These are phyloP conservation scores for Oryza brachyantha DNA, from an alignment of 176 grass and related monocot genomes.

Conservation along the genomic window DNA sequence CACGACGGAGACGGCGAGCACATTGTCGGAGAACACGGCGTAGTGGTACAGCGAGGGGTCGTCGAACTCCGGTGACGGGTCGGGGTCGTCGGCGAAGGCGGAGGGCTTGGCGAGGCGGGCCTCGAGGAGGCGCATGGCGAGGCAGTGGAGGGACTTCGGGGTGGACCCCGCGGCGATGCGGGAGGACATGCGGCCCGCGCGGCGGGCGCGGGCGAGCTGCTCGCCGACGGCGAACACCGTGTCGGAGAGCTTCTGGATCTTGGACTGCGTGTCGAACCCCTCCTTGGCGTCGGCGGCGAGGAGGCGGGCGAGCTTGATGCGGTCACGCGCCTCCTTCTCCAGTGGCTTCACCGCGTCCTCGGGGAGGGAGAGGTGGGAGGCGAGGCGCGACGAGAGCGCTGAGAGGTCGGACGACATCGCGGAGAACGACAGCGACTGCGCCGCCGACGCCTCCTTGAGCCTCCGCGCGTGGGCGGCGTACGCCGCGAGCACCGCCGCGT, in stretches of 20 bases:
- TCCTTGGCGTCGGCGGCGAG: conserved; percentile 86
- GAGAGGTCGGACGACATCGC: conserved; percentile 60
- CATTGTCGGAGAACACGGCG: conserved; percentile 83
- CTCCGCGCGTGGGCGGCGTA: conserved; percentile 74
- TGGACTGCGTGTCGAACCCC: conserved; percentile 80
- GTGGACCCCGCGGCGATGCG: conserved; percentile 82
- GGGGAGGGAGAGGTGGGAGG: conserved; percentile 26
- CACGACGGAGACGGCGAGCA: conserved; percentile 81
- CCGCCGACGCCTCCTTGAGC: conserved; percentile 80
- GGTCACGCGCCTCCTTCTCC: conserved; percentile 93
- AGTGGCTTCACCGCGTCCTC: conserved; percentile 54
- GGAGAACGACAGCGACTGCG: conserved; percentile 74
- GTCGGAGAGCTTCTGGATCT: conserved; percentile 96
- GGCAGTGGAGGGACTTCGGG: conserved; percentile 94
- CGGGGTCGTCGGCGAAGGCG: conserved; percentile 43
- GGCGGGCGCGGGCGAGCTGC: conserved; percentile 66
- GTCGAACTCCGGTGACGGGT: conserved; percentile 32
- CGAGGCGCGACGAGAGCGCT: conserved; percentile 55
- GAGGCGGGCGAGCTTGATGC: conserved; percentile 68
- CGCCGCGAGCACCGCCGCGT: conserved; percentile 65
- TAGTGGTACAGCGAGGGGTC: conserved; percentile 80
- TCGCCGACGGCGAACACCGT: conserved; percentile 92
- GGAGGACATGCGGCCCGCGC: conserved; percentile 64
- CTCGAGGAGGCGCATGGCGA: conserved; percentile 96
- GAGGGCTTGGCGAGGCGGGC: conserved; percentile 60